Percentiles rank a stretch among this genome's conserved stretches.
These are phyloP conservation scores for Penicillium diatomitis DNA, from an alignment of 495 filamentous ascomycete genomes.

Conservation along the genomic window DNA sequence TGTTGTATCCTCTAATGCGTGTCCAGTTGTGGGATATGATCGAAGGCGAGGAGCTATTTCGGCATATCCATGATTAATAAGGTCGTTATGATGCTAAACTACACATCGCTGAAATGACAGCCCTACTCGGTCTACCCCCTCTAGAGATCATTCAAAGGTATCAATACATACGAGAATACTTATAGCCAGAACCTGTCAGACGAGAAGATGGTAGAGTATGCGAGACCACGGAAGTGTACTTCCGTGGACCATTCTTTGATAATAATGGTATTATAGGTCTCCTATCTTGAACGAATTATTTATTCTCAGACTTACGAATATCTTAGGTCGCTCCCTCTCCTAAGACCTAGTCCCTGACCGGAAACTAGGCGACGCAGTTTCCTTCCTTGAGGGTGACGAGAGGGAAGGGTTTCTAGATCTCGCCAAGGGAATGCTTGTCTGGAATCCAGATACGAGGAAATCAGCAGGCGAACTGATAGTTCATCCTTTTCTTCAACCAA, in stretches of 20 bases:
- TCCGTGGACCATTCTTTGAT: slow-evolving; percentile 32
- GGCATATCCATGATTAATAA: slow-evolving; percentile 22
- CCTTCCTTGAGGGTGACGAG: slow-evolving; percentile 29
- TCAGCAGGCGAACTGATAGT: slow-evolving; percentile 25
- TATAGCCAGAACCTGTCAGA: slow-evolving; percentile 24
- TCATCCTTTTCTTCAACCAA: slow-evolving; percentile 31
- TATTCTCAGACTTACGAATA: slow-evolving; percentile 21
- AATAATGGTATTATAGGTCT: slow-evolving; percentile 19
- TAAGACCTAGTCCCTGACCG: slow-evolving; percentile 26
- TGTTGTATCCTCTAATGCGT: slow-evolving; percentile 15
- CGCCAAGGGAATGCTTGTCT: slow-evolving; percentile 32
- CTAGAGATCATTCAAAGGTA: slow-evolving; percentile 32
- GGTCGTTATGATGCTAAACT: slow-evolving; percentile 26
- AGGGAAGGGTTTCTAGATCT: slow-evolving; percentile 34
- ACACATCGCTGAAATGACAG: slow-evolving; percentile 40
- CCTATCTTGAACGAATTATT: slow-evolving; percentile 15
- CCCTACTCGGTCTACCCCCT: slow-evolving; percentile 38
- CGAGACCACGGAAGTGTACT: slow-evolving; percentile 26
- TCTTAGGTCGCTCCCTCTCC: slow-evolving; percentile 27
- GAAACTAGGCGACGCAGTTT: slow-evolving; percentile 21
- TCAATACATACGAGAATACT: slow-evolving; percentile 29
- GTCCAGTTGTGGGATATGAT: slow-evolving; percentile 43
- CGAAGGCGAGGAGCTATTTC: slow-evolving; percentile 39
- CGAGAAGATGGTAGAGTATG: slow-evolving; percentile 28
- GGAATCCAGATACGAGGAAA: slow-evolving; percentile 26